Base-by-base conservation (phyloP, 2,329 filamentous ascomycete genomes). In the Xylariaceae sp. region DNA sequence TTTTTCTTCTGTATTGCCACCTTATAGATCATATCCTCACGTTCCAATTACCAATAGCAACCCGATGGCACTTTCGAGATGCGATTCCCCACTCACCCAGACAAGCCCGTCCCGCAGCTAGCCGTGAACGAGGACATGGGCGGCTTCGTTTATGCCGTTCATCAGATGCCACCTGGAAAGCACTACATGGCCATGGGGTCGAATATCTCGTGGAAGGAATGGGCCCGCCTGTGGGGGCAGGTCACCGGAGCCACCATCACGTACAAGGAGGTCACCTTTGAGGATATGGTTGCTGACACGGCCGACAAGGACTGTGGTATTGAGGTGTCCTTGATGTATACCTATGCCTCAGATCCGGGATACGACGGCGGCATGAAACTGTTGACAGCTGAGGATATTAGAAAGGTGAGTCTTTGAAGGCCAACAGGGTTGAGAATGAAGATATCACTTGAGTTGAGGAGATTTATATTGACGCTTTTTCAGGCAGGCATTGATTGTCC, bases 321-420 rank as follows among this genome's bases (percentile, higher is more conserved):
- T 26, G 53, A 56, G 53, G 53, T 51, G n/a, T 40, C 45, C 46
- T 45, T 50, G 21, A 56, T 56, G 53, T 56, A 50, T 45, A 56
- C 47, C 12, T 56, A 56, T 34, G 19, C 44, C 33, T 37, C 43
- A 45, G 17, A 51, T 6, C 46, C 53, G 17, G 53, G 53, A 24
- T 56, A 56, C 39, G 53, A 46, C 45, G 53, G 53, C 26, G 53
- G 53, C 3, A 46, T 45, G 45, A 39, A 51, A 23, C 23, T 56
- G 39, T 9, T 56, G 46, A 56, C 16, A 24, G 53, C 53, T 31
- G 53, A 37, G 37, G 53, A 51, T 33, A 24, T 56, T 45, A 51
- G 53, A 51, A 51, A 56, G 23, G 53, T 17, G 45, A 46, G 53
- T 56, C n/a, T 49, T 12, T 16, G 31, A n/a, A n/a, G n/a, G n/a